Evolutionary conservation across 1,139 yeast genomes (phyloP), one percentile per base, ranked within the genome.

Genomic region (Geotrichum cucujoidarum): DNA sequence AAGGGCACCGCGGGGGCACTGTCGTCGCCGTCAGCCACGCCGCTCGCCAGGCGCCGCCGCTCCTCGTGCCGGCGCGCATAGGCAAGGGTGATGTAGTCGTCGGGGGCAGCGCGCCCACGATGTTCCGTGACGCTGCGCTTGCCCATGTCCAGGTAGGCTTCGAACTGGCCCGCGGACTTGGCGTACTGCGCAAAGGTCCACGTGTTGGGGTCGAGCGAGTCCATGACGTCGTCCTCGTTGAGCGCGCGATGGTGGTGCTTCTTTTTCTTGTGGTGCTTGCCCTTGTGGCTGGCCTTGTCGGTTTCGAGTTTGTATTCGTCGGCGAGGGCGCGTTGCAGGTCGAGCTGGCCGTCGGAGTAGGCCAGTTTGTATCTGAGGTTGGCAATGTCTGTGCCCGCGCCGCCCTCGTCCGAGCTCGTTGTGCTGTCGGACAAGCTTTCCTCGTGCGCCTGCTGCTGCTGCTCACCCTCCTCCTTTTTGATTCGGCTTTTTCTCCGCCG

Each of bases 121-220:
- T 4, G 6, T 8, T n/a, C 13, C 13, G 39, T 13, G 17, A n/a
- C 33, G n/a, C 17, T 32, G 33, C 29, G 45, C 22, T 38, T 41
- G 22, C 45, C 45, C 14, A 31, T 7, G 27, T 41, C 45, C 11
- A 33, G 29, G 8, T 13, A 20, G 18, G 39, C 45, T 13, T 17
- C 21, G 7, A 7, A 25, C 11, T 5, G 22, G 13, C 35, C 32
- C 4, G 22, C 43, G 27, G 6, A 6, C 27, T 10, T 6, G 27
- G 27, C 27, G 27, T 24, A 24, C 14, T 39, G 43, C 13, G 13
- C 18, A 13, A 30, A 27, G 4, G 43, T 39, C 43, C 43, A 39
- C 25, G 43, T 39, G 33, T 39, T 39, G 17, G 43, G 43, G 34
- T 39, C 34, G 3, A 39, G 34, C 11, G 43, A 39, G 21, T 39